Evolutionary conservation across 495 filamentous ascomycete genomes (phyloP).

Genomic region (Podospora australis): DNA sequence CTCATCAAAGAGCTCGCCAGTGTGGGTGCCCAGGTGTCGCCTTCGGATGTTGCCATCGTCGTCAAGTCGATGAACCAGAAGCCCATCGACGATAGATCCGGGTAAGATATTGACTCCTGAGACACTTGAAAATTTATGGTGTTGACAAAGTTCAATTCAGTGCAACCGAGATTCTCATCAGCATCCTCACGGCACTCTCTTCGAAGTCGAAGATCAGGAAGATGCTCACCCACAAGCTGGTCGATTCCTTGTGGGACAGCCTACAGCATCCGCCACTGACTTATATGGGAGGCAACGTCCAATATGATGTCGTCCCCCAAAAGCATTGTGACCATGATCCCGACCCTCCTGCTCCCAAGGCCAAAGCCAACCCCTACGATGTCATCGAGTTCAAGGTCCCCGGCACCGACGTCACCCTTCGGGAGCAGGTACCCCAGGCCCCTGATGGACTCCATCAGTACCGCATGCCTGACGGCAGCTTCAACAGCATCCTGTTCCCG

Average conservation of each 20-base stretch:
- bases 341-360: neutral
- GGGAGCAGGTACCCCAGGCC: slow-evolving; percentile 26
- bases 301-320: slow-evolving; percentile 28
- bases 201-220: slow-evolving; percentile 47
- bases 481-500: slow-evolving; percentile 59
- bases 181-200: slow-evolving; percentile 39
- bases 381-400: slow-evolving; percentile 28
- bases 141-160: no score
- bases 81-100: slow-evolving; percentile 29
- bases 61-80: slow-evolving; percentile 23
- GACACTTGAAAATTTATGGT: no score
- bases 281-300: slow-evolving; percentile 39
- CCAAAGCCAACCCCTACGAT: slow-evolving; percentile 10
- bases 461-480: slow-evolving; percentile 62
- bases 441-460: slow-evolving; percentile 43
- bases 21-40: slow-evolving; percentile 17
- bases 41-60: slow-evolving; percentile 18
- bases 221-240: slow-evolving; percentile 52
- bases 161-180: slow-evolving; percentile 29
- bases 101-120: no score
- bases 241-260: slow-evolving; percentile 61
- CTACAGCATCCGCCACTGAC: slow-evolving; percentile 62
- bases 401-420: slow-evolving; percentile 29
- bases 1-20: slow-evolving; percentile 22
- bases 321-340: no score